A percentile compares a stretch with the other conserved stretches of the same genome.
Conservation (phyloP, 768 basidiomycete species). For the Xerocomellus chrysenteron region DNA sequence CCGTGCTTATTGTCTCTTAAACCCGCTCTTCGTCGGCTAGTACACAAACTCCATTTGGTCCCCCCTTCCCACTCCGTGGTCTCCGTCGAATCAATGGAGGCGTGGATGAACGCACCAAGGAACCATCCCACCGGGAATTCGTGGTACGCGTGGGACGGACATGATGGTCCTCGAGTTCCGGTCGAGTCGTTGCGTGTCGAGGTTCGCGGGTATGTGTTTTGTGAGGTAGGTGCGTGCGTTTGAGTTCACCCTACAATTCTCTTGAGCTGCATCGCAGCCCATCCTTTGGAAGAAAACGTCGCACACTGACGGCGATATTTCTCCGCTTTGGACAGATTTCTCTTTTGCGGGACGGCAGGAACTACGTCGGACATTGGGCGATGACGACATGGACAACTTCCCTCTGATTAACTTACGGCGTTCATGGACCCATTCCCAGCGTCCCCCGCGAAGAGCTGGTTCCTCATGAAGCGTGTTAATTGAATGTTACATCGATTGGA, state of each 20-base stretch:
- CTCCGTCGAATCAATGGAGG: slow-evolving; percentile 60
- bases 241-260: neutral
- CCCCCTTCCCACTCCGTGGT: slow-evolving; percentile 14
- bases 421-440: neutral
- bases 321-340: no score
- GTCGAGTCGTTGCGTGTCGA: neutral
- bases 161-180: neutral
- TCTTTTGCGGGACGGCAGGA: neutral
- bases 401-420: neutral
- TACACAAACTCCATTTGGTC: slow-evolving; percentile 19
- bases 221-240: neutral
- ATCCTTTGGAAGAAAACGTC: no score
- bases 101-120: slow-evolving; percentile 52
- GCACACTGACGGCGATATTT: no score
- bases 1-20: slow-evolving; percentile 55
- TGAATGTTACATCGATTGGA: neutral
- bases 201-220: slow-evolving; percentile 1
- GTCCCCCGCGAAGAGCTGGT: neutral
- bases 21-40: slow-evolving; percentile 24
- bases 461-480: neutral
- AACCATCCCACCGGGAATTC: slow-evolving; percentile 53
- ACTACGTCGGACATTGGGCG: neutral
- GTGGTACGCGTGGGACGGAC: neutral
- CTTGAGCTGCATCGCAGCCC: neutral
- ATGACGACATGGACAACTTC: neutral